Base-by-base conservation (phyloP, 257 asterid species). In the Petrea volubilis region DNA sequence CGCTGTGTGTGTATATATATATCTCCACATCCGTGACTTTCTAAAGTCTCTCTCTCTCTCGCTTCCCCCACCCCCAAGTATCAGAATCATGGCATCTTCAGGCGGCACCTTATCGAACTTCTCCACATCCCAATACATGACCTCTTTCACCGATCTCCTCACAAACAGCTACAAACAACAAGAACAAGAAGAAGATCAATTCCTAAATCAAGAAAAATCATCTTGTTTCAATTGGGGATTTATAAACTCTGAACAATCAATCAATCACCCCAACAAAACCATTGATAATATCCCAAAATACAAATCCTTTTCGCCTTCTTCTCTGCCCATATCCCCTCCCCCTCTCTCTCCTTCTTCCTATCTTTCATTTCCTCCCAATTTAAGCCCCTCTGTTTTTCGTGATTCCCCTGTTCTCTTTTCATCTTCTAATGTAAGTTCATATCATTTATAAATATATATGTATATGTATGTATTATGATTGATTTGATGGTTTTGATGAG, bases 311-410 rank as follows among this genome's bases (percentile, higher is more conserved):
- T 74, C 94, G 15, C 93, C 96, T 21, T 65, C 88, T 71, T 70
- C 91, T 9, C 41, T 87, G 4, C 96, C 92, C 6, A 6, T 86
- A 1, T 90, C 94, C 4, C 89, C 96, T 11, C 78, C 89, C 0
- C 96, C 95, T 0, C 50, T 80, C 51, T 90, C 98, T 6, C 95
- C 98, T 38, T 87, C 98, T 5, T 82, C 98, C 1, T 93, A 79
- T 46, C 86, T 87, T 24, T 64, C 87, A 0, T 73, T 89, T 10
- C 97, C 96, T 12, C 78, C 88, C 2, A 73, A 66, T 33, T 76
- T 92, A 51, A 92, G 96, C 81, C 95, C 96, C 14, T 87, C 97
- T 2, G 56, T 87, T 5, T 87, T 93, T 40, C 82, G 90, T 64
- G 97, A 93, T 75, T 90, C 97, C 5, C 98, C 98, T 8, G 84